Evolutionary conservation across 495 filamentous ascomycete species (phyloP), one percentile per base, ranked within the genome.

Genomic region (Penicillium antarcticum): DNA sequence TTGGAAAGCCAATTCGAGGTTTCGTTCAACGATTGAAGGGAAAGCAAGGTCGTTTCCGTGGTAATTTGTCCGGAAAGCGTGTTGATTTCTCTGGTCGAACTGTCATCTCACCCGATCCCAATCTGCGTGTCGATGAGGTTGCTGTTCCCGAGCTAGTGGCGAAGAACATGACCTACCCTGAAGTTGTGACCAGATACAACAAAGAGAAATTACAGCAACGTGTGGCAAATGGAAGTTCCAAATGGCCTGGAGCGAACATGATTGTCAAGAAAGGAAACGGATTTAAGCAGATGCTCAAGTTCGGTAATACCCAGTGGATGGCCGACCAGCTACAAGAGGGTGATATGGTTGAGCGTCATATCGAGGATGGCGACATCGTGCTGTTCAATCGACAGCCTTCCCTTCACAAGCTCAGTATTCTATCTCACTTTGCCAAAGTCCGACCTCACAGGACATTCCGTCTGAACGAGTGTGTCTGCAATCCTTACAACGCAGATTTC

Each of bases 401-500:
- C 0, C 82, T 98, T 16, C 94, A 98, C 79, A 98, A 97, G 62
- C 85, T 98, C 51, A 94, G 88, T 80, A 97, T 98, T 66, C 88
- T 98, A 63, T 89, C 87, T 60, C 94, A 98, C 71, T 85, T 84
- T 60, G 94, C 85, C 51, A 96, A 95, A 65, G 83, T 98, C 42
- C 86, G 95, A 42, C 94, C 92, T 5, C 92, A 95, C 83, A 85
- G 92, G 64, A 98, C 94, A 0, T 97, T 98, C 70, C 86, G 94
- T 39, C 78, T 98, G 44, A 98, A 98, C 63, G 94, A 98, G 65
- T 97, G 94, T 80, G 94, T 95, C 6, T 98, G 94, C 65, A 92
- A 89, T 37, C 94, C 94, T 8, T 98, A 98, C 79, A 98, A 98
- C 70, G 94, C 94, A 38, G 94, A 98, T 84, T 98, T 98, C 63